Evolutionary conservation across 352 stramenopile species (phyloP).

Genomic region (Pythium periplocum): DNA sequence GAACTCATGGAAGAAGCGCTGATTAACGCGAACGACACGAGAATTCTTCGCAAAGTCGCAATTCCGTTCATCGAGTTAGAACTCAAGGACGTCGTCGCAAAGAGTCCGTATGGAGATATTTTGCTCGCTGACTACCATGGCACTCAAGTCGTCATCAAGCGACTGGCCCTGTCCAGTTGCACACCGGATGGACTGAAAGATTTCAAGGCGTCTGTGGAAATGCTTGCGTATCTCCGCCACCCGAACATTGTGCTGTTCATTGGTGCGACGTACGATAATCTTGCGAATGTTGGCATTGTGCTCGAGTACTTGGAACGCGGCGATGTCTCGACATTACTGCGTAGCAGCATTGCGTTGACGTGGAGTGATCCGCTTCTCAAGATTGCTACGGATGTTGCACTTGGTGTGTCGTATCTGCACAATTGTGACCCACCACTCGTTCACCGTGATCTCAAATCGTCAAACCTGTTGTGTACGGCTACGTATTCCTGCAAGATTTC

Average conservation of each 20-base stretch:
- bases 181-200: constrained; percentile 56
- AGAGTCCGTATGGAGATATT: constrained; percentile 58
- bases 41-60: constrained; percentile 54
- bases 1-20: constrained; percentile 51
- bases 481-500: constrained; percentile 81
- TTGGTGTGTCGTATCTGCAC: constrained; percentile 76
- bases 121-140: constrained; percentile 72
- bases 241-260: constrained; percentile 87
- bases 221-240: constrained; percentile 73
- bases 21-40: constrained; percentile 34
- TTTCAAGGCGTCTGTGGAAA: constrained; percentile 76
- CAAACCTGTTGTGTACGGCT: constrained; percentile 66
- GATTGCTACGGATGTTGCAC: constrained; percentile 78
- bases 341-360: constrained; percentile 54
- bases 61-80: constrained; percentile 75
- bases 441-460: constrained; percentile 81
- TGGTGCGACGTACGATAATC: constrained; percentile 77
- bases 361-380: constrained; percentile 77
- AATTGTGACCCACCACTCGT: constrained; percentile 74
- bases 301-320: constrained; percentile 76
- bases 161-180: constrained; percentile 48
- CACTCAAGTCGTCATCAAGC: constrained; percentile 74
- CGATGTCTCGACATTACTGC: constrained; percentile 57
- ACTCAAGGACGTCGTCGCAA: constrained; percentile 68
- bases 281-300: constrained; percentile 71